Base-by-base conservation (phyloP, 768 basidiomycete species). In the Panaeolus papilionaceus region DNA sequence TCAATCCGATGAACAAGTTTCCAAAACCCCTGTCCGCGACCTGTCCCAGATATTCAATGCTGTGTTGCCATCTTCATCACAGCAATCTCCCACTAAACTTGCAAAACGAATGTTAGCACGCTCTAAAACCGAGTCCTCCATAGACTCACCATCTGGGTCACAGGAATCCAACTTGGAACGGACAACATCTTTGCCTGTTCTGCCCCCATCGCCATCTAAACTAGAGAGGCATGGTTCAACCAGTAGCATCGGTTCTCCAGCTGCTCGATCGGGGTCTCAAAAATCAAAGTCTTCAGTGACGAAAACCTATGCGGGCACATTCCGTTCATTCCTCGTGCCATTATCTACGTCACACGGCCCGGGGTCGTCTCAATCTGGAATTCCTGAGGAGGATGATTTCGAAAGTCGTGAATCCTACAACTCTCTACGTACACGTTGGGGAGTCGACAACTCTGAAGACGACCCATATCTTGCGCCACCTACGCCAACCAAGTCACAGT, bases 401-500 rank as follows among this genome's bases (percentile, higher is more conserved):
- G 77, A 84, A 18, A 77, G 79, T 11, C 86, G 87, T n/a, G 93
- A 94, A 72, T 92, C 92, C 0, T 95, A 95, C 70, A 79, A 87
- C 12, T 88, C 90, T 63, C 77, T 95, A 61, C 88, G 94, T 14
- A 79, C 81, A n/a, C 85, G 93, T 20, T 94, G 91, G 91, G 93
- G 93, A 2, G 89, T 95, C 0, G 93, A 94, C 73, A 83, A 87
- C 40, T 90, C 91, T 1, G 93, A 93, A 72, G 91, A 92, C 70
- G 91, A 92, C 66, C 87, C 86, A 16, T 84, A 80, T 51, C 75
- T 75, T 26, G 62, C 62, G 7, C 78, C 81, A 9, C 76, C 80
- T 38, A 75, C 78, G 26, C 77, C 77, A 44, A 69, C 66, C n/a
- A 76, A 75, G 62, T 80, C 81, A 7, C 72, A 74, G 62, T 62